Conservation (phyloP, 1,284 basidiomycete genomes). For the Microbotryum saponariae region DNA sequence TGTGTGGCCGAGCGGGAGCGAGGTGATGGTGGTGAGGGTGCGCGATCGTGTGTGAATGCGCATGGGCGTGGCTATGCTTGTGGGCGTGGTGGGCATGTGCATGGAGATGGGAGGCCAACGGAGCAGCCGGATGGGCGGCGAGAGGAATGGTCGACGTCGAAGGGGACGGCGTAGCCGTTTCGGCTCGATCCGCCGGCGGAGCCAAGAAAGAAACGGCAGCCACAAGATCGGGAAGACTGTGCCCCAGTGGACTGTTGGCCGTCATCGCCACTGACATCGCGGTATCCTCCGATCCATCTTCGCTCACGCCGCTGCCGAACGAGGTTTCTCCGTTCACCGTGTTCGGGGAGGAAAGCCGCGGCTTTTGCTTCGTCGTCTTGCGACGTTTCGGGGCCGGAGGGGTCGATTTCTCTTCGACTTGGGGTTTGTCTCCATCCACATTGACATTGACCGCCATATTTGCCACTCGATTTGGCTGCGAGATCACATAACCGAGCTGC, state of each 20-base stretch:
- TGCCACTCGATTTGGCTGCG: conserved; percentile 3
- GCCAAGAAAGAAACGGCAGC: conserved; percentile 14
- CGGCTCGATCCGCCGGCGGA: background rate
- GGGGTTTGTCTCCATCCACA: conserved; percentile 7
- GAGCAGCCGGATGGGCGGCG: conserved; percentile 6
- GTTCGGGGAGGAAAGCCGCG: conserved; percentile 2
- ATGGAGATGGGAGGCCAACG: background rate
- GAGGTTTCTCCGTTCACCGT: background rate
- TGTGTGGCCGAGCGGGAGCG: background rate
- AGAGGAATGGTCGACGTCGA: background rate
- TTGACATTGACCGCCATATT: background rate
- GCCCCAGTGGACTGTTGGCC: conserved; percentile 10
- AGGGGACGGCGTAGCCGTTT: background rate
- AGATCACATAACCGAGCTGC: background rate
- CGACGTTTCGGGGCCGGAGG: conserved; percentile 17
- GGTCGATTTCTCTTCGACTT: background rate
- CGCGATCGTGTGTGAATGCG: background rate
- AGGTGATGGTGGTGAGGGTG: background rate
- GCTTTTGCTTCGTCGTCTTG: conserved; percentile 17
- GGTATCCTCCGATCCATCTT: background rate
- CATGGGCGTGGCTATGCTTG: background rate
- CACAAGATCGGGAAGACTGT: conserved; percentile 26
- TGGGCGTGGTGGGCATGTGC: background rate
- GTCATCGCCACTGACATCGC: background rate
- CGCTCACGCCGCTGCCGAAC: background rate